These are phyloP conservation scores for Hemileccinum rubropunctum DNA, from an alignment of 768 basidiomycete genomes.

Conservation along the genomic window DNA sequence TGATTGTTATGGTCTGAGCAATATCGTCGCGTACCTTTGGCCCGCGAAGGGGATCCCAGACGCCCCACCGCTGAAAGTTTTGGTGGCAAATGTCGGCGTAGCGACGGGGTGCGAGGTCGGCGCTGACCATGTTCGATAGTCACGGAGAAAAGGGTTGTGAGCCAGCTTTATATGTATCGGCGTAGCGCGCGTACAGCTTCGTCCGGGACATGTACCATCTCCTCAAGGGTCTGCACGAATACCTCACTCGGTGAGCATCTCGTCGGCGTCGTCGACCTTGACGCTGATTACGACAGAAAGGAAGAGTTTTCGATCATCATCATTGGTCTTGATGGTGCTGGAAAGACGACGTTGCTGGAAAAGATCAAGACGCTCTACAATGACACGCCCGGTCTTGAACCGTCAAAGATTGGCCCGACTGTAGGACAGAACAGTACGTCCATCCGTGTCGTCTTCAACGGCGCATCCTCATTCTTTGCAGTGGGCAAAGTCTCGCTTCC, in stretches of 20 bases:
- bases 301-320: constrained; percentile 95
- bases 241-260: constrained; percentile 68
- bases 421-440: constrained; percentile 94
- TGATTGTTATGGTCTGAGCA: too few species aligned
- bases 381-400: constrained; percentile 79
- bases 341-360: constrained; percentile 90
- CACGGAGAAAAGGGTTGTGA: not conserved
- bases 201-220: constrained; percentile 81
- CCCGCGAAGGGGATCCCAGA: constrained; percentile 4
- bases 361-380: constrained; percentile 93
- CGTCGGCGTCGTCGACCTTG: not conserved
- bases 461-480: constrained; percentile 26
- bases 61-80: constrained; percentile 4
- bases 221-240: constrained; percentile 86
- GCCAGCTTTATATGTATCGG: too few species aligned
- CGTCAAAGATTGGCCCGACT: constrained; percentile 93
- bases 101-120: constrained; percentile 5
- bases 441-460: too few species aligned
- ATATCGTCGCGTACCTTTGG: constrained; percentile 2
- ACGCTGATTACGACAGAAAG: constrained; percentile 47
- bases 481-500: constrained; percentile 93
- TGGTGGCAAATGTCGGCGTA: constrained; percentile 7
- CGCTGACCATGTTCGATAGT: not conserved
- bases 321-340: constrained; percentile 88
- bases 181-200: too few species aligned